Percentiles rank a stretch among this genome's conserved stretches.
These are phyloP conservation scores for Hortaea werneckii DNA, from an alignment of 2,329 filamentous ascomycete genomes.

Conservation along the genomic window DNA sequence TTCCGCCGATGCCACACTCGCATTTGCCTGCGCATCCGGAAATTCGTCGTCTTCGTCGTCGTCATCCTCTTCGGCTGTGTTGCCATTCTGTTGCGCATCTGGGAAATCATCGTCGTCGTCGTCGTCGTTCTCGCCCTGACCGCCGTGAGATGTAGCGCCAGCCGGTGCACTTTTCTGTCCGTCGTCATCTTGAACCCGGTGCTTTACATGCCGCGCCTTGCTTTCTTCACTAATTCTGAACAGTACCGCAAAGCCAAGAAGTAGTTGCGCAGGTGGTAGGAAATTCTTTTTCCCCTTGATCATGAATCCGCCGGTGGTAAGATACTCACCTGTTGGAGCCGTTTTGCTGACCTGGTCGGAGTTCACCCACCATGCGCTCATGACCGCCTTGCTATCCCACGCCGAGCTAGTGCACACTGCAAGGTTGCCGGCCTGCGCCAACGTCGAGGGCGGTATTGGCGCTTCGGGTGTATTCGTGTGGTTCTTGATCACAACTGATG, in stretches of 20 bases:
- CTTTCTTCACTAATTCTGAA: conserved; percentile 87
- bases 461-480: conserved; percentile 65
- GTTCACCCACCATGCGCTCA: conserved; percentile 93
- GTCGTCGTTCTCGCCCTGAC: conserved; percentile 33
- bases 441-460: conserved; percentile 80
- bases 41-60: conserved; percentile 13
- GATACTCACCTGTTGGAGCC: conserved; percentile 65
- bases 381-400: conserved; percentile 93
- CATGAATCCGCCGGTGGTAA: conserved; percentile 69
- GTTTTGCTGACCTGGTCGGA: conserved; percentile 86
- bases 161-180: background rate
- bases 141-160: conserved; percentile 19
- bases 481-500: conserved; percentile 86
- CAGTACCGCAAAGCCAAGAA: conserved; percentile 78
- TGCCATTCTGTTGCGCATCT: conserved; percentile 14
- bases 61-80: background rate
- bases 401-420: conserved; percentile 77
- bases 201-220: conserved; percentile 67
- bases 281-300: conserved; percentile 84
- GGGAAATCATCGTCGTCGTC: conserved; percentile 18
- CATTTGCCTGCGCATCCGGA: conserved; percentile 16
- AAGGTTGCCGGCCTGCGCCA: conserved; percentile 80
- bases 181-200: conserved; percentile 46
- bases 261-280: conserved; percentile 72
- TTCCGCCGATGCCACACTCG: background rate